These are phyloP conservation scores for Pseudogymnoascus sp. DNA, from an alignment of 2,329 filamentous ascomycete species.

Conservation along the genomic window DNA sequence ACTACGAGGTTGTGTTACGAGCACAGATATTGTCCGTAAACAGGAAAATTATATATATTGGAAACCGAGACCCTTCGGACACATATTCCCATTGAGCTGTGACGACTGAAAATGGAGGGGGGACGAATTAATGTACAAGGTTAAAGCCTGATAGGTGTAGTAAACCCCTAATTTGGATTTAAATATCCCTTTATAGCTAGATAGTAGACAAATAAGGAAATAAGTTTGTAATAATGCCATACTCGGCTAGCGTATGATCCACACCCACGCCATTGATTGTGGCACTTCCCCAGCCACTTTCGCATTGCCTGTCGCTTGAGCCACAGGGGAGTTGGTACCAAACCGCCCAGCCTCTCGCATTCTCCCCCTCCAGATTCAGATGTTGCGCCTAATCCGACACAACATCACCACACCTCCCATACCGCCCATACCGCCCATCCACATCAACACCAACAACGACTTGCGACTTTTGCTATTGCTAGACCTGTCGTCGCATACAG, in stretches of 20 bases:
- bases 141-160: background rate
- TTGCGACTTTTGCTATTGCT: background rate
- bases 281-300: background rate
- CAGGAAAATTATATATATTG: background rate
- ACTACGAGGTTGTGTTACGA: background rate
- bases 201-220: background rate
- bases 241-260: background rate
- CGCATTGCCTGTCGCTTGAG: background rate
- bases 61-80: background rate
- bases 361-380: slow-evolving; percentile 16
- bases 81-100: slow-evolving; percentile 2
- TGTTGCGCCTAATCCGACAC: slow-evolving; percentile 3
- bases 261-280: background rate
- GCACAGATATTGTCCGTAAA: background rate
- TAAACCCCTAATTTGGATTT: background rate
- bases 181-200: background rate
- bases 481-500: background rate
- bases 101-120: background rate
- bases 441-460: slow-evolving; percentile 6
- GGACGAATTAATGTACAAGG: slow-evolving; percentile 9
- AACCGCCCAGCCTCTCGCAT: slow-evolving; percentile 12
- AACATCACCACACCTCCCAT: background rate
- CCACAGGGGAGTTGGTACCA: slow-evolving; percentile 17
- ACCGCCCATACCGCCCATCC: background rate
- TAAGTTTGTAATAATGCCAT: background rate